Evolutionary conservation across 2,329 filamentous ascomycete species (phyloP).

Genomic region (Penicillium oxalicum): DNA sequence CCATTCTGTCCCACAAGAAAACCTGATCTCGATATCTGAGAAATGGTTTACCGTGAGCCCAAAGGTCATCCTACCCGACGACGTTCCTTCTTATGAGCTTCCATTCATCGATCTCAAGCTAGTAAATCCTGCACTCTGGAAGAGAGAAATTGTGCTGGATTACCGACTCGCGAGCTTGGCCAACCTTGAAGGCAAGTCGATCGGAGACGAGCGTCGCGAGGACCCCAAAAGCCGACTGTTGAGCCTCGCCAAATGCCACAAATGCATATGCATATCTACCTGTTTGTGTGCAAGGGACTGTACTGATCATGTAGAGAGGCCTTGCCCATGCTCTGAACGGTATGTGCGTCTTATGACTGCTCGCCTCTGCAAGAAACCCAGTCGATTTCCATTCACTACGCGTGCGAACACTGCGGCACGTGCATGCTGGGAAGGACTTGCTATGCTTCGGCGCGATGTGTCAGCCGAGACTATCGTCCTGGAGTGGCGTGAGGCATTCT

Average conservation of each 20-base stretch:
- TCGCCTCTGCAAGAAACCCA: constrained; percentile 13
- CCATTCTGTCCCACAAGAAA: constrained; percentile 23
- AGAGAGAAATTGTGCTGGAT: constrained; percentile 23
- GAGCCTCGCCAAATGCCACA: constrained; percentile 25
- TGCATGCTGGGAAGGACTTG: constrained; percentile 28
- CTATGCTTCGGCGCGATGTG: constrained; percentile 18
- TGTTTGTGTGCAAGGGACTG: constrained; percentile 33
- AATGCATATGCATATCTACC: constrained; percentile 31
- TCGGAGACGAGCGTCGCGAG: constrained; percentile 32
- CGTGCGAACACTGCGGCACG: constrained; percentile 26
- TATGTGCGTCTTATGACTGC: constrained; percentile 28
- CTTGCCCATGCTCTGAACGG: constrained; percentile 34
- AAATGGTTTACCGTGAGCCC: constrained; percentile 30
- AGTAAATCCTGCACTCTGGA: constrained; percentile 16
- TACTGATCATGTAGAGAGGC: constrained; percentile 23
- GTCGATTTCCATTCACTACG: constrained; percentile 14
- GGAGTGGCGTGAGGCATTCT: constrained; percentile 22
- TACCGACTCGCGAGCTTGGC: constrained; percentile 31
- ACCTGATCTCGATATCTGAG: constrained; percentile 30
- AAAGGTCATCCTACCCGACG: constrained; percentile 8
- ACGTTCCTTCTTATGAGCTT: constrained; percentile 15
- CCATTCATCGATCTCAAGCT: constrained; percentile 21
- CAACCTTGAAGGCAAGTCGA: constrained; percentile 28
- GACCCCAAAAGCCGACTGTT: constrained; percentile 21
- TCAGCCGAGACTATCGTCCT: constrained; percentile 17